These are phyloP conservation scores for Boletellus sp. DNA, from an alignment of 1,284 basidiomycete species.

Conservation along the genomic window DNA sequence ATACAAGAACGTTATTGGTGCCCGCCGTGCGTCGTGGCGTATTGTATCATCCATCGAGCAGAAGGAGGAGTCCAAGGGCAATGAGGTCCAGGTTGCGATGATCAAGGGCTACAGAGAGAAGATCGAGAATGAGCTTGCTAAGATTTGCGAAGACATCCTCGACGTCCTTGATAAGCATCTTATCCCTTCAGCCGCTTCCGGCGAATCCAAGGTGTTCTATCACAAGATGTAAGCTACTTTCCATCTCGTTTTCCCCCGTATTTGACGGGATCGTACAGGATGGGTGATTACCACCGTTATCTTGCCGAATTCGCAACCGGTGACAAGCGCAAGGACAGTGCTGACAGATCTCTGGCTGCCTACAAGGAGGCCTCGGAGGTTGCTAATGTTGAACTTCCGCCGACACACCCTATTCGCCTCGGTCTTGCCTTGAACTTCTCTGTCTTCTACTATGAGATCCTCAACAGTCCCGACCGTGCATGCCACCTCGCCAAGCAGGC, in stretches of 20 bases:
- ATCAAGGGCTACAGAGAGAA: conserved; percentile 99
- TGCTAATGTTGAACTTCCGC: conserved; percentile 95
- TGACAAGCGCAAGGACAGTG: conserved; percentile 97
- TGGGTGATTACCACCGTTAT: conserved; percentile 99
- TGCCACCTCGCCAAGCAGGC: conserved; percentile 99
- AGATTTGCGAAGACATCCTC: conserved; percentile 99
- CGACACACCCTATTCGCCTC: conserved; percentile 98
- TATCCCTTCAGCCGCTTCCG: conserved; percentile 95
- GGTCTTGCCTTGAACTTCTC: conserved; percentile 99
- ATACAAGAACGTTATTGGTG: conserved; percentile 99
- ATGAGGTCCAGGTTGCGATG: conserved; percentile 96
- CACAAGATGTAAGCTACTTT: conserved; percentile 89
- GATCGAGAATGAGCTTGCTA: conserved; percentile 96
- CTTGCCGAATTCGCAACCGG: conserved; percentile 99
- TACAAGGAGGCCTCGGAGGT: conserved; percentile 99
- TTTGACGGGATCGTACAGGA: conserved; percentile 52
- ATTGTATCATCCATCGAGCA: conserved; percentile 99
- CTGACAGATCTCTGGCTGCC: conserved; percentile 97
- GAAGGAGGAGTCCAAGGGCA: conserved; percentile 99
- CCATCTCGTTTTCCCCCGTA: background rate
- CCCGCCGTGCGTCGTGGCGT: conserved; percentile 97
- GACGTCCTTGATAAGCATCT: conserved; percentile 98
- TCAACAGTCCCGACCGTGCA: conserved; percentile 98
- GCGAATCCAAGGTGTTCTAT: conserved; percentile 99
- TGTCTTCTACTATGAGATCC: conserved; percentile 99